phyloP scores from a whole-genome alignment of 176 grass and related monocot genomes.

The Eragrostis nindensis region DNA sequence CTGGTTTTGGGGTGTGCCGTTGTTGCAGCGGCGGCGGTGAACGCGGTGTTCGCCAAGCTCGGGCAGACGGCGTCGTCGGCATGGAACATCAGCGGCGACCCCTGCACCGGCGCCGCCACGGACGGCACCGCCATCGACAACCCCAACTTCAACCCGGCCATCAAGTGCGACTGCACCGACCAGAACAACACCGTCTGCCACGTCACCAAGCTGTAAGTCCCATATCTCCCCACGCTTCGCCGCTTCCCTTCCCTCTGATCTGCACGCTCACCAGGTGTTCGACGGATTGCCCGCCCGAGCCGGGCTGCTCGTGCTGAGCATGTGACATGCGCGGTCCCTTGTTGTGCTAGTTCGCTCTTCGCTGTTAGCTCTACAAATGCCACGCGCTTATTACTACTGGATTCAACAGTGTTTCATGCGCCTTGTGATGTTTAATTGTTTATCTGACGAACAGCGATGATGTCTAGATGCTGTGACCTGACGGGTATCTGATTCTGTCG shows the following conservation, averaged over 20 bases:
- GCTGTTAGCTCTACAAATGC: not conserved
- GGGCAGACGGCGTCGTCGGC: conserved; percentile 36
- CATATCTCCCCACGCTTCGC: not conserved
- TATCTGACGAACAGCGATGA: not conserved
- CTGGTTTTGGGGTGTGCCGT: not conserved
- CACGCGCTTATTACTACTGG: too few relatives aligned
- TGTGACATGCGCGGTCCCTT: not conserved
- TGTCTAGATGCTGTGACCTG: not conserved
- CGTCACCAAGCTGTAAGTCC: conserved; percentile 62
- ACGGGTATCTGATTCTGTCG: not conserved
- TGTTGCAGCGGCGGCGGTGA: conserved; percentile 68
- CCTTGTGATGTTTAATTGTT: not conserved
- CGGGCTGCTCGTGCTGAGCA: not conserved
- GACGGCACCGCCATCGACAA: conserved; percentile 51
- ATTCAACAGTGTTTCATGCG: not conserved
- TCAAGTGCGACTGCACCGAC: conserved; percentile 67
- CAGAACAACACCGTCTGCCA: conserved; percentile 65
- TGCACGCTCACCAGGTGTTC: not conserved
- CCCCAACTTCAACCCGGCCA: conserved; percentile 44
- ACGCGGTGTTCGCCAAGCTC: conserved; percentile 62
- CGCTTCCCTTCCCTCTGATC: not conserved
- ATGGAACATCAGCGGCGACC: conserved; percentile 94
- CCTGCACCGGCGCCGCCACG: conserved; percentile 75
- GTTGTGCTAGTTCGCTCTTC: not conserved
- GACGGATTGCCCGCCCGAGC: not conserved